Conservation (phyloP, 163 green algal species). For the Scenedesmus sp. region DNA sequence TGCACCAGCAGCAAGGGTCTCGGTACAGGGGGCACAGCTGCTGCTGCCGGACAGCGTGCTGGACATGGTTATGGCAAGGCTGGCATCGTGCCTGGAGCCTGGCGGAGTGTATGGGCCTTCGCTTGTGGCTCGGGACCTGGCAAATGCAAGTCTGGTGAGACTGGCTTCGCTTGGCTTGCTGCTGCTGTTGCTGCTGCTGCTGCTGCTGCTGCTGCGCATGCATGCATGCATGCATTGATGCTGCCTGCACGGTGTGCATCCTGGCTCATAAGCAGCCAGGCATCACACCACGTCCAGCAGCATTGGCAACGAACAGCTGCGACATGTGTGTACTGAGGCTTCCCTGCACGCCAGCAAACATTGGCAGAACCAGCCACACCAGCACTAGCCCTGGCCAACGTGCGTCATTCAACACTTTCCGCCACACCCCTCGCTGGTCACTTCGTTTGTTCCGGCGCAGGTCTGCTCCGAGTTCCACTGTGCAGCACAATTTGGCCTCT, state of each 20-base stretch:
- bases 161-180: neutral
- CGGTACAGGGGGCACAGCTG: conserved; percentile 7
- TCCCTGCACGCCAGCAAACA: too few species aligned
- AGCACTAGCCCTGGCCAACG: neutral
- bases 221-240: neutral
- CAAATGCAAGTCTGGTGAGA: conserved; percentile 21
- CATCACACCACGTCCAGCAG: neutral
- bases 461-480: conserved; percentile 31
- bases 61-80: conserved; percentile 11
- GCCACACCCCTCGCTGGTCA: neutral
- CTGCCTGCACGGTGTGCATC: too few species aligned
- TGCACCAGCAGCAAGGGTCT: neutral
- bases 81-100: conserved; percentile 7
- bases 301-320: too few species aligned
- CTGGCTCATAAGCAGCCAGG: too few species aligned
- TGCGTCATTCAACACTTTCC: too few species aligned
- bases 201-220: neutral
- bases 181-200: neutral
- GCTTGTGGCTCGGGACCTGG: conserved; percentile 7
- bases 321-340: too few species aligned
- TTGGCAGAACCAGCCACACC: neutral
- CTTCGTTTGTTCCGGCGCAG: neutral
- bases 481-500: conserved; percentile 2
- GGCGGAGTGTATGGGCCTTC: conserved; percentile 19
- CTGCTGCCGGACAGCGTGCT: conserved; percentile 26